Evolutionary conservation across 2,329 filamentous ascomycete species (phyloP).

Genomic region (Thielaviopsis populi): DNA sequence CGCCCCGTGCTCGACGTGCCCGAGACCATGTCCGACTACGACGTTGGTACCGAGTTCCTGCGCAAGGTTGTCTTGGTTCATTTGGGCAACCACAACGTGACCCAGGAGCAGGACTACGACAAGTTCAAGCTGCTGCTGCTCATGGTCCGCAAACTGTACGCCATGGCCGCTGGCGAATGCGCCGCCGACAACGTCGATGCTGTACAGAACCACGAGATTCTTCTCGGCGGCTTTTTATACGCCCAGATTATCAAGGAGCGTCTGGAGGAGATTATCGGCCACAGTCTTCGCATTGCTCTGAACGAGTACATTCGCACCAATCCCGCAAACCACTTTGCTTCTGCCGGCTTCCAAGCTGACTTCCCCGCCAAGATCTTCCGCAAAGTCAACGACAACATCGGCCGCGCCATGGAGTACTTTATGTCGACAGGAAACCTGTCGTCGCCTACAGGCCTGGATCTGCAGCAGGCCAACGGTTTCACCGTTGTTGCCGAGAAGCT

Average conservation of each 20-base stretch:
- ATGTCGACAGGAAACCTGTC: constrained; percentile 87
- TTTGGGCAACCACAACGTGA: constrained; percentile 72
- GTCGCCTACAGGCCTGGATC: constrained; percentile 79
- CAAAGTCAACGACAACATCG: constrained; percentile 76
- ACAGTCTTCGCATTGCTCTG: constrained; percentile 35
- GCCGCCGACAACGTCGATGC: constrained; percentile 92
- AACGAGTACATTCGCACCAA: constrained; percentile 42
- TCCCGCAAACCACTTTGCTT: constrained; percentile 57
- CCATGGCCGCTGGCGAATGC: constrained; percentile 83
- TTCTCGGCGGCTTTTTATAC: constrained; percentile 86
- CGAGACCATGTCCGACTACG: constrained; percentile 71
- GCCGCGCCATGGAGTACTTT: constrained; percentile 82
- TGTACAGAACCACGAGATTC: constrained; percentile 86
- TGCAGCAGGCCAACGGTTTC: constrained; percentile 90
- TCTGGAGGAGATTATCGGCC: constrained; percentile 69
- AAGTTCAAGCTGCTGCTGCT: constrained; percentile 91
- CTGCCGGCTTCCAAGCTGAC: constrained; percentile 61
- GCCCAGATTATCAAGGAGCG: constrained; percentile 92
- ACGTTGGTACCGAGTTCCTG: constrained; percentile 81
- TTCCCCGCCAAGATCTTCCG: constrained; percentile 66
- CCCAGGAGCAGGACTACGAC: constrained; percentile 68
- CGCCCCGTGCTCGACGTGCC: constrained; percentile 72
- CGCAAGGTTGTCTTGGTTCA: constrained; percentile 83
- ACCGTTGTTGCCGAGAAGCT: constrained; percentile 97
- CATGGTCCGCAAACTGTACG: constrained; percentile 92